These are phyloP conservation scores for Avena atlantica DNA, from an alignment of 176 grass and related monocot species.

Conservation along the genomic window DNA sequence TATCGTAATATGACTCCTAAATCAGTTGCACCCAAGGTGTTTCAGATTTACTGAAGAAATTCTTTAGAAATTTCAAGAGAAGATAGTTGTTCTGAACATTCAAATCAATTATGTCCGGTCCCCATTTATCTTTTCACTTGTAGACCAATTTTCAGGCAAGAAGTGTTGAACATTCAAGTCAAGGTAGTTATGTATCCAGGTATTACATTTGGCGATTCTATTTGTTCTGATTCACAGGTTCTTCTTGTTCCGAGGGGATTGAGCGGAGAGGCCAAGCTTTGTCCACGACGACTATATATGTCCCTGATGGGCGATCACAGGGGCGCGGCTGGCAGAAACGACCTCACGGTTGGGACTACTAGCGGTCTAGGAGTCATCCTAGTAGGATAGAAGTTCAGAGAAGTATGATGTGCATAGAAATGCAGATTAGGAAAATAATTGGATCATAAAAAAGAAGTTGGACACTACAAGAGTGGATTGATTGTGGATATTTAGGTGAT, in stretches of 20 bases:
- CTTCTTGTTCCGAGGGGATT: constrained; percentile 47
- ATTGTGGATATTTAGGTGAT: constrained; percentile 16
- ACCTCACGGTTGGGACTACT: constrained; percentile 43
- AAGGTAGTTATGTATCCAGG: not conserved
- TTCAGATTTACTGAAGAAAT: no score
- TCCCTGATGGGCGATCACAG: constrained; percentile 18
- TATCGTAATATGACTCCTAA: no score
- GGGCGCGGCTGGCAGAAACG: constrained; percentile 40
- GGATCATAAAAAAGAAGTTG: not conserved
- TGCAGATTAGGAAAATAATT: not conserved
- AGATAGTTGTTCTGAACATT: no score
- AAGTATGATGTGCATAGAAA: not conserved
- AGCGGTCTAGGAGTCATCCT: not conserved
- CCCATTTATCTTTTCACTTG: no score
- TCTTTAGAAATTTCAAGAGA: no score
- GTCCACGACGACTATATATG: constrained; percentile 39
- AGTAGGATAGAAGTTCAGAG: constrained; percentile 25
- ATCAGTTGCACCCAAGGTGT: no score
- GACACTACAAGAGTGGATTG: not conserved
- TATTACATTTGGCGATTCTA: not conserved
- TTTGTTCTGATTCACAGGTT: constrained; percentile 40
- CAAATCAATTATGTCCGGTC: no score
- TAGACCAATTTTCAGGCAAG: no score
- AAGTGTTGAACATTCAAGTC: no score
- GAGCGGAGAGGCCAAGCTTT: constrained; percentile 39